Conservation (phyloP, 768 basidiomycete species). For the Sporobolomyces phaffii region DNA sequence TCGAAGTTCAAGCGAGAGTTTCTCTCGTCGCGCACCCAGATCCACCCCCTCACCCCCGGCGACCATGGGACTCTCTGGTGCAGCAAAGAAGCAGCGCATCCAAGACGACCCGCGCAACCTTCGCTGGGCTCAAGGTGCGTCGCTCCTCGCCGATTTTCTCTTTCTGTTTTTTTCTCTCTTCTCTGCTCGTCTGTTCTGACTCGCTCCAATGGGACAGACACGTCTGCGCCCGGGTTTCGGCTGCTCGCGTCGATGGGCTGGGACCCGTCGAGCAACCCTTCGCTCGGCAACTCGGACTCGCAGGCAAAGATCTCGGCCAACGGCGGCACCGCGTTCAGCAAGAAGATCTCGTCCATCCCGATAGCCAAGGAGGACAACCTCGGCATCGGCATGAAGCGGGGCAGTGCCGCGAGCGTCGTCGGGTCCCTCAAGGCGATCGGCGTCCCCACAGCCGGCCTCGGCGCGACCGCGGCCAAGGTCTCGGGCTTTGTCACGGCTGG, state of each 20-base stretch:
- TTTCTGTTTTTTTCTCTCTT: background rate
- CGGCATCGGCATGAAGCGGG: slow-evolving; percentile 39
- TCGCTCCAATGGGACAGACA: slow-evolving; percentile 22
- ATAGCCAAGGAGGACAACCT: slow-evolving; percentile 39
- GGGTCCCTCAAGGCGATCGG: slow-evolving; percentile 31
- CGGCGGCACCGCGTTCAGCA: slow-evolving; percentile 24
- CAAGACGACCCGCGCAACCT: slow-evolving; percentile 38
- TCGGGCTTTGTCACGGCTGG: slow-evolving; percentile 36
- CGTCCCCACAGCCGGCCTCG: slow-evolving; percentile 15
- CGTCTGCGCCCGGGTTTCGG: slow-evolving; percentile 36
- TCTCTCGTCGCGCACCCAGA: no score
- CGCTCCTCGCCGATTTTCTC: background rate
- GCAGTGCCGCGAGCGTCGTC: slow-evolving; percentile 27
- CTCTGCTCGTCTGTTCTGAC: no score
- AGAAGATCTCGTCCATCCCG: slow-evolving; percentile 38
- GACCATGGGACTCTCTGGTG: slow-evolving; percentile 32
- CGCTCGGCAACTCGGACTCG: slow-evolving; percentile 20
- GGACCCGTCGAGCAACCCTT: slow-evolving; percentile 26
- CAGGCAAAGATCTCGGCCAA: slow-evolving; percentile 32
- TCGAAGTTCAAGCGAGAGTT: no score
- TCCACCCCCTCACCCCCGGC: no score
- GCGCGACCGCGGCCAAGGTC: background rate
- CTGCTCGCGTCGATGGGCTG: slow-evolving; percentile 42
- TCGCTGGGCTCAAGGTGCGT: slow-evolving; percentile 29
- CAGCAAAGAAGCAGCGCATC: slow-evolving; percentile 37